Percentiles rank a stretch among this genome's conserved stretches.
These are phyloP conservation scores for Dactylellina cionopaga DNA, from an alignment of 2,329 filamentous ascomycete species.

Conservation along the genomic window DNA sequence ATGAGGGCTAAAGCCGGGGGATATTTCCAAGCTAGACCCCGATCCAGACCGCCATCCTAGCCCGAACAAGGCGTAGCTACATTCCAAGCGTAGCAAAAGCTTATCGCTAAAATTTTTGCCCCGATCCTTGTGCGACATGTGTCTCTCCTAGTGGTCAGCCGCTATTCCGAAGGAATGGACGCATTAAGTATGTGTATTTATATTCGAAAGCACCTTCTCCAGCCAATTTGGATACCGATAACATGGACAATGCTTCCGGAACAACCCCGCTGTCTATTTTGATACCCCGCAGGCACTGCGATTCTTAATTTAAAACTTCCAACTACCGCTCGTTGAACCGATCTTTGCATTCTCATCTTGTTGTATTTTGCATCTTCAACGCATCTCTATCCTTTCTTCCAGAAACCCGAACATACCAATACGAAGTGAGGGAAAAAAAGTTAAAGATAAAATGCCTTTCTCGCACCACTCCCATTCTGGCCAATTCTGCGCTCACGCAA, in stretches of 20 bases:
- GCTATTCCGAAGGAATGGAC: not conserved
- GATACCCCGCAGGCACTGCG: too few relatives aligned
- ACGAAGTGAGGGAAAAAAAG: too few relatives aligned
- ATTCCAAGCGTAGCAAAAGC: too few relatives aligned
- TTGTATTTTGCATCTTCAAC: conserved; percentile 5
- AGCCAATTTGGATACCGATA: not conserved
- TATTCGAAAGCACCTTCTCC: too few relatives aligned
- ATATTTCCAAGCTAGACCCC: too few relatives aligned
- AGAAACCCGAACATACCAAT: too few relatives aligned
- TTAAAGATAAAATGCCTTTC: conserved; percentile 86
- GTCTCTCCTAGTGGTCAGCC: conserved; percentile 2
- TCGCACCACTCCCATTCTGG: conserved; percentile 98
- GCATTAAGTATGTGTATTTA: too few relatives aligned
- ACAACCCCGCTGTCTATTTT: too few relatives aligned
- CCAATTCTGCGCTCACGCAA: conserved; percentile 94
- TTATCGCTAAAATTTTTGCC: conserved; percentile 16
- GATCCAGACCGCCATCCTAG: too few relatives aligned
- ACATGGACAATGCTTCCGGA: not conserved
- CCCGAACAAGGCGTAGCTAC: too few relatives aligned
- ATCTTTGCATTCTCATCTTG: not conserved
- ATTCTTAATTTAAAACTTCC: not conserved
- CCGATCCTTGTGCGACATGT: conserved; percentile 5
- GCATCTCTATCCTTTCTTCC: not conserved
- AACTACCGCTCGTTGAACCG: not conserved
- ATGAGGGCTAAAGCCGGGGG: too few relatives aligned